A percentile compares a stretch with the other conserved stretches of the same genome.
Evolutionary conservation across 108 stramenopile species (phyloP).

Genomic region (Bacterosira constricta): DNA sequence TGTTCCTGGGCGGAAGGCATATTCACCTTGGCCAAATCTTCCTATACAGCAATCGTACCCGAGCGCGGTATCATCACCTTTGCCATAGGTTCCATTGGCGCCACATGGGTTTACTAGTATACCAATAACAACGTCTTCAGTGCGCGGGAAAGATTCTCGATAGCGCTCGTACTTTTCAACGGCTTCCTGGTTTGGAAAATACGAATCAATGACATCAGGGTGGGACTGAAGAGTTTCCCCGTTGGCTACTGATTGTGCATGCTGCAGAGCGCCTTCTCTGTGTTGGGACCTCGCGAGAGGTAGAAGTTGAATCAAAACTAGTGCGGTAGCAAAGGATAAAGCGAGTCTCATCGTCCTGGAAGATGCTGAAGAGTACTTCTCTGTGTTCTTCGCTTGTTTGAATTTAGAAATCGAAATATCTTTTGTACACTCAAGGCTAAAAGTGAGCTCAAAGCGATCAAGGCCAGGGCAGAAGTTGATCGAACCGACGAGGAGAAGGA

Average conservation of each 20-base stretch:
- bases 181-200: constrained; percentile 7
- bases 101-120: constrained; percentile 53
- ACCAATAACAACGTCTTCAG: constrained; percentile 39
- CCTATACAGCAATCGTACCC: constrained; percentile 50
- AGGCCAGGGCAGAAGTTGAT: too few species aligned
- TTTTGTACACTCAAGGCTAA: neutral
- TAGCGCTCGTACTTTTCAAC: constrained; percentile 17
- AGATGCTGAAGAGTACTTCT: neutral
- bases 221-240: constrained; percentile 31
- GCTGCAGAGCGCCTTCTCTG: neutral
- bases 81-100: constrained; percentile 47
- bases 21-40: constrained; percentile 48
- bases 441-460: neutral
- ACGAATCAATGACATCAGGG: constrained; percentile 24
- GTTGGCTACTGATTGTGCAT: constrained; percentile 3
- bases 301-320: neutral
- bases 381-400: neutral
- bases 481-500: too few species aligned
- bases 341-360: neutral
- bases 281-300: neutral
- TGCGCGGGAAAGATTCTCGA: constrained; percentile 29
- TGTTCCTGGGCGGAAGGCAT: constrained; percentile 25
- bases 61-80: constrained; percentile 31
- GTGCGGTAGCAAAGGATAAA: neutral
- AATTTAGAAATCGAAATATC: neutral